These are phyloP conservation scores for Xylariaceae sp. DNA, from an alignment of 2,329 filamentous ascomycete species.

Conservation along the genomic window DNA sequence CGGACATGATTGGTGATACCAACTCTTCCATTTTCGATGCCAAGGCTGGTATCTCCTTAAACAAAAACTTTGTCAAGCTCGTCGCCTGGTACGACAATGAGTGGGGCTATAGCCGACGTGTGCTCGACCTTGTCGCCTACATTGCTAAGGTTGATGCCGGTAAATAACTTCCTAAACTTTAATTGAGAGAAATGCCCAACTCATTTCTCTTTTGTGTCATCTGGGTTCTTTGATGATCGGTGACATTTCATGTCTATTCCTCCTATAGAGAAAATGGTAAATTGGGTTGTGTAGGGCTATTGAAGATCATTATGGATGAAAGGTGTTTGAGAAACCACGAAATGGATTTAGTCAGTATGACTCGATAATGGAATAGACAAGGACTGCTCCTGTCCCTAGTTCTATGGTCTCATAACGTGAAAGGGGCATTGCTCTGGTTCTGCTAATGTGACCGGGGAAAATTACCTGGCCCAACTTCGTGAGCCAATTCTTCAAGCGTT, in stretches of 20 bases:
- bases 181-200: conserved; percentile 16
- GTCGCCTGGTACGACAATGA: conserved; percentile 99
- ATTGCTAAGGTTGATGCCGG: conserved; percentile 76
- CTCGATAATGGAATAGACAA: conserved; percentile 26
- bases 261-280: conserved; percentile 15
- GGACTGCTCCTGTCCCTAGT: neutral
- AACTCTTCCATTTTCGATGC: conserved; percentile 98
- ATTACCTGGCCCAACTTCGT: too few relatives aligned
- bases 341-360: conserved; percentile 21
- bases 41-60: conserved; percentile 98
- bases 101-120: conserved; percentile 99
- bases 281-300: conserved; percentile 3
- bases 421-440: too few relatives aligned
- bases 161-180: conserved; percentile 48
- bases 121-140: conserved; percentile 80
- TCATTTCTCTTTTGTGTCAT: neutral
- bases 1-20: conserved; percentile 89
- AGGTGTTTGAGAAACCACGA: conserved; percentile 18
- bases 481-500: too few relatives aligned
- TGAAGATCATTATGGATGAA: conserved; percentile 8
- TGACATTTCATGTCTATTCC: conserved; percentile 2
- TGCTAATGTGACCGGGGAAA: neutral
- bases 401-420: too few relatives aligned
- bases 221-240: too few relatives aligned
- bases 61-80: conserved; percentile 98